Conservation (phyloP, 2,329 filamentous ascomycete genomes). For the Colletotrichum orbiculare region DNA sequence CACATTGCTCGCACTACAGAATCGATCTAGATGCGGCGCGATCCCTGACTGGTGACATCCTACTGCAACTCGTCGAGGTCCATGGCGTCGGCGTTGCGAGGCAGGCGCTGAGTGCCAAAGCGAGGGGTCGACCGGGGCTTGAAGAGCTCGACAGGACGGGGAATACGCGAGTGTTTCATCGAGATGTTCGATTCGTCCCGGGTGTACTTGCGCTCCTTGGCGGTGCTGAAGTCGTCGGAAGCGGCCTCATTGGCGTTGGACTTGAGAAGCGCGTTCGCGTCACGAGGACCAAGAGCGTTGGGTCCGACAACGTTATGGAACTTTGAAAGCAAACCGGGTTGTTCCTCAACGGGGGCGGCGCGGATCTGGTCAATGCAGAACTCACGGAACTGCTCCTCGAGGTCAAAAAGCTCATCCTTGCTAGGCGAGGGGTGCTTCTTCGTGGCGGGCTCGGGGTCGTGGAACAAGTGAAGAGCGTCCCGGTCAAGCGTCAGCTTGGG, state of each 20-base stretch:
- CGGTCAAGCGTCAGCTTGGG: conserved; percentile 19
- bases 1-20: neutral
- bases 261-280: conserved; percentile 45
- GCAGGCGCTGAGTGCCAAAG: conserved; percentile 42
- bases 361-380: conserved; percentile 24
- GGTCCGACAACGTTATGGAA: conserved; percentile 18
- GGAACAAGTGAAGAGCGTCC: conserved; percentile 12
- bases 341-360: conserved; percentile 21
- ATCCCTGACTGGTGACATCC: conserved; percentile 24
- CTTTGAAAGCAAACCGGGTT: conserved; percentile 15
- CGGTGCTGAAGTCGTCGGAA: conserved; percentile 10
- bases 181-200: conserved; percentile 8
- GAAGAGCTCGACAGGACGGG: conserved; percentile 37
- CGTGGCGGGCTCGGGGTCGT: conserved; percentile 4
- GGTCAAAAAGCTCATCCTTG: conserved; percentile 52
- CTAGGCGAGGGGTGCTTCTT: conserved; percentile 60
- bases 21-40: conserved; percentile 19
- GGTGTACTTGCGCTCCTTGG: conserved; percentile 13
- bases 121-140: conserved; percentile 41
- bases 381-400: conserved; percentile 48
- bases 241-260: conserved; percentile 15
- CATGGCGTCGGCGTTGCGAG: conserved; percentile 39
- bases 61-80: conserved; percentile 51
- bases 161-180: conserved; percentile 38
- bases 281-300: conserved; percentile 38